Conservation (phyloP, 495 filamentous ascomycete genomes). For the Neurospora sp. region DNA sequence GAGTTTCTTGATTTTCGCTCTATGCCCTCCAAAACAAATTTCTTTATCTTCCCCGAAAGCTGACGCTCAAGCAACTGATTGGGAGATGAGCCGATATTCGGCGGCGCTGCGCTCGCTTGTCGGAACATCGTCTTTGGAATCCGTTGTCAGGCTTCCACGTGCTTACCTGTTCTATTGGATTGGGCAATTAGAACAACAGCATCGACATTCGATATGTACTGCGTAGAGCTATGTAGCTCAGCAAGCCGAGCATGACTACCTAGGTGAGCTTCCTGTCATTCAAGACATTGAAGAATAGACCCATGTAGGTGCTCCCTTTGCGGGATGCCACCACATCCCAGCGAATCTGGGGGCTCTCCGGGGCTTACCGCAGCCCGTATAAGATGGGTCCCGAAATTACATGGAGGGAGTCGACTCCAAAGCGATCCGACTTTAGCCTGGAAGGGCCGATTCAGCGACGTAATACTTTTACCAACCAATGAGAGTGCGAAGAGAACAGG, state of each 20-base stretch:
- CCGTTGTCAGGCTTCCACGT: not conserved
- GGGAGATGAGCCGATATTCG: not conserved
- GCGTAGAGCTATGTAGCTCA: not conserved
- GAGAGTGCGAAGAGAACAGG: conserved; percentile 18
- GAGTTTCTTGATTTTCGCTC: not conserved
- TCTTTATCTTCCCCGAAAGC: not conserved
- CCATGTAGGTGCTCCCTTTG: conserved; percentile 1
- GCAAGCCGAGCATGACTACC: not conserved
- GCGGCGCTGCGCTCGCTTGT: not conserved
- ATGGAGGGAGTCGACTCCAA: not conserved
- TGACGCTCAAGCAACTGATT: not conserved
- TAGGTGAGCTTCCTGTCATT: conserved; percentile 12
- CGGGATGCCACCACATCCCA: conserved; percentile 25
- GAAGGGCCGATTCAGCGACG: conserved; percentile 29
- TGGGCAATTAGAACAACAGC: not conserved
- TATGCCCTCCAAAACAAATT: not conserved
- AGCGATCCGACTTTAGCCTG: conserved; percentile 26
- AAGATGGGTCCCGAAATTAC: conserved; percentile 21
- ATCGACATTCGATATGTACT: not conserved
- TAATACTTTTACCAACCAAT: conserved; percentile 24
- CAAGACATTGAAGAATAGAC: conserved; percentile 7
- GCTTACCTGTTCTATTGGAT: not conserved
- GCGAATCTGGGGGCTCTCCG: conserved; percentile 23
- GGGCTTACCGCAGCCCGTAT: conserved; percentile 11
- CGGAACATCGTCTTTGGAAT: not conserved